Evolutionary conservation across 768 basidiomycete species (phyloP).

Genomic region (Termitomyces sp.): DNA sequence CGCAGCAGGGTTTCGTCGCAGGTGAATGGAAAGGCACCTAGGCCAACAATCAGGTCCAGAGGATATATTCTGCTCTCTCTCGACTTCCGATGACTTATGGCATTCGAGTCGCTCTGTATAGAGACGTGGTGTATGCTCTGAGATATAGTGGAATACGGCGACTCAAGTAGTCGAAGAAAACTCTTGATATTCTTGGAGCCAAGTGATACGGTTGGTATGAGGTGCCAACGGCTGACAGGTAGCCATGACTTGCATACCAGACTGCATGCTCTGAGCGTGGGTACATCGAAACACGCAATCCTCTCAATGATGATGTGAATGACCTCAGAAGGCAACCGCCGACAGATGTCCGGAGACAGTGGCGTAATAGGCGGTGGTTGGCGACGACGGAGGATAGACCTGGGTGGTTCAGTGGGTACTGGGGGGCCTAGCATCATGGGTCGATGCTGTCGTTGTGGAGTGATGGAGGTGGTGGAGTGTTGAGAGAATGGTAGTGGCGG

Average conservation of each 20-base stretch:
- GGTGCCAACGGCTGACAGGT: slow-evolving; percentile 13
- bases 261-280: slow-evolving; percentile 17
- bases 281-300: slow-evolving; percentile 17
- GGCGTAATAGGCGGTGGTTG: slow-evolving; percentile 17
- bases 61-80: slow-evolving; percentile 15
- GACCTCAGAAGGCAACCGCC: slow-evolving; percentile 18
- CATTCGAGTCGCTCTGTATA: slow-evolving; percentile 17
- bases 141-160: slow-evolving; percentile 16
- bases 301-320: slow-evolving; percentile 18
- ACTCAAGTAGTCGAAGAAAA: slow-evolving; percentile 16
- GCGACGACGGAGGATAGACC: slow-evolving; percentile 20
- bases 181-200: slow-evolving; percentile 13
- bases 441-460: neutral
- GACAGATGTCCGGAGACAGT: slow-evolving; percentile 15
- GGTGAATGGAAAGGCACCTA: slow-evolving; percentile 2
- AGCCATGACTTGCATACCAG: slow-evolving; percentile 20
- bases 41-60: neutral
- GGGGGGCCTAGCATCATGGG: slow-evolving; percentile 4
- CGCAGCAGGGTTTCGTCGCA: slow-evolving; percentile 13
- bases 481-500: slow-evolving; percentile 6
- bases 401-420: slow-evolving; percentile 11
- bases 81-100: slow-evolving; percentile 16
- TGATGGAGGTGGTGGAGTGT: slow-evolving; percentile 10
- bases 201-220: slow-evolving; percentile 17
- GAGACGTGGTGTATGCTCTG: slow-evolving; percentile 16